Evolutionary conservation across 495 filamentous ascomycete genomes (phyloP).

Genomic region (Hamigera avellanea): DNA sequence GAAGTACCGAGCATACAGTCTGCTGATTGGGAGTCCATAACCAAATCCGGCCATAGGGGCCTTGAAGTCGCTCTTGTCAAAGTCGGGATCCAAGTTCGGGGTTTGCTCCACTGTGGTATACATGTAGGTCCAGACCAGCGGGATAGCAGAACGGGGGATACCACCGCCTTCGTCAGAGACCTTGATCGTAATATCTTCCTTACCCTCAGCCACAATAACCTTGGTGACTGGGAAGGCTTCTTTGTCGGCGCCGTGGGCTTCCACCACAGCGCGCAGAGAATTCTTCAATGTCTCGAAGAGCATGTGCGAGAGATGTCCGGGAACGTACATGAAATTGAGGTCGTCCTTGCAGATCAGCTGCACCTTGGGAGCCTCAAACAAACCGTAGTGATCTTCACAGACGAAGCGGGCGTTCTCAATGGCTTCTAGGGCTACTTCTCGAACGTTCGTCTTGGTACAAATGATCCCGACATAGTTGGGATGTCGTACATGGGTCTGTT

Average conservation of each 20-base stretch:
- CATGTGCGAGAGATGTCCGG: constrained; percentile 96
- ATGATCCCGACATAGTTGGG: constrained; percentile 96
- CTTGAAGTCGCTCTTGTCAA: constrained; percentile 99
- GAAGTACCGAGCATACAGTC: constrained; percentile 93
- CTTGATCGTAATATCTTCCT: constrained; percentile 98
- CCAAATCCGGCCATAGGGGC: constrained; percentile 98
- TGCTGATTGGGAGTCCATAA: constrained; percentile 85
- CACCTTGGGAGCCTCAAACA: constrained; percentile 94
- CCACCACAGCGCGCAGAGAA: constrained; percentile 90
- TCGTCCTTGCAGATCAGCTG: constrained; percentile 90
- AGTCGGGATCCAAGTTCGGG: constrained; percentile 88
- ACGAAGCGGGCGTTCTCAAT: constrained; percentile 98
- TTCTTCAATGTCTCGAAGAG: constrained; percentile 99
- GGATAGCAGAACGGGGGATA: constrained; percentile 82
- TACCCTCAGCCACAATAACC: constrained; percentile 92
- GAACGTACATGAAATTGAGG: constrained; percentile 98
- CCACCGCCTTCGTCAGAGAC: constrained; percentile 93
- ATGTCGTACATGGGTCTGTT: constrained; percentile 77
- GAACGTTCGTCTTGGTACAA: constrained; percentile 94
- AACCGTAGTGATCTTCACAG: constrained; percentile 95
- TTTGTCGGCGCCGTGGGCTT: constrained; percentile 88
- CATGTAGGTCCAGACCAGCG: constrained; percentile 99
- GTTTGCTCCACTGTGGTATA: constrained; percentile 97
- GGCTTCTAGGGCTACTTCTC: constrained; percentile 90
- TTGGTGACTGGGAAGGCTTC: constrained; percentile 94